phyloP scores from a whole-genome alignment of 768 basidiomycete genomes.

The Macrocybe gigantea region DNA sequence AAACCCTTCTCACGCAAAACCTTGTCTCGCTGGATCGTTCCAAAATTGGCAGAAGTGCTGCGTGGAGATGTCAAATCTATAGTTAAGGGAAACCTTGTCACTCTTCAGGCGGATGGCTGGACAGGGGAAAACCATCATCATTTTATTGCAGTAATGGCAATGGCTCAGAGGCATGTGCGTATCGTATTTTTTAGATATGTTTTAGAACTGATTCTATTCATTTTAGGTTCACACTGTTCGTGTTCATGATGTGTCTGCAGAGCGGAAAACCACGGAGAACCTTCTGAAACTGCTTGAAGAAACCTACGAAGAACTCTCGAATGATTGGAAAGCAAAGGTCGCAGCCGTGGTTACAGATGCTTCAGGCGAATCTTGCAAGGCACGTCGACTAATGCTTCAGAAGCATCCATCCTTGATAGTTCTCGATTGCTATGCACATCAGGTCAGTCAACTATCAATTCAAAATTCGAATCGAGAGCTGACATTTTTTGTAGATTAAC shows the following conservation, averaged over 20 bases:
- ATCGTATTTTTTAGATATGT: background rate
- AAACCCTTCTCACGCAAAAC: constrained; percentile 15
- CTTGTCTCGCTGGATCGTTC: constrained; percentile 18
- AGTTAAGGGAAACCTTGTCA: constrained; percentile 12
- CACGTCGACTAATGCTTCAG: constrained; percentile 9
- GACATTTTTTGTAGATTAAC: constrained; percentile 21
- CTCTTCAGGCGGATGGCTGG: constrained; percentile 31
- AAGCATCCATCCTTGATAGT: constrained; percentile 20
- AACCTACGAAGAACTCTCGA: constrained; percentile 12
- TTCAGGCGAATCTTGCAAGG: constrained; percentile 26
- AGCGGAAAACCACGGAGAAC: constrained; percentile 24
- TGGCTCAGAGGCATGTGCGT: constrained; percentile 13
- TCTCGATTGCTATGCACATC: constrained; percentile 30
- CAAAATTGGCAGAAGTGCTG: constrained; percentile 6
- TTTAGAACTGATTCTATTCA: background rate
- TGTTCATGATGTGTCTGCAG: constrained; percentile 23
- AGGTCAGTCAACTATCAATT: constrained; percentile 17
- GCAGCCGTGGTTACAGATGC: constrained; percentile 25
- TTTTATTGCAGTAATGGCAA: constrained; percentile 27
- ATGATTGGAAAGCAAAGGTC: constrained; percentile 16
- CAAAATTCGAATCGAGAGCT: background rate
- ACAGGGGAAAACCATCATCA: constrained; percentile 24
- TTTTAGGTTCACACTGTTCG: constrained; percentile 18
- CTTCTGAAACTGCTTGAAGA: constrained; percentile 15
- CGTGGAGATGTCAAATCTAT: constrained; percentile 1